phyloP scores from a whole-genome alignment of 2,329 filamentous ascomycete species.

The Aspergillus eucalypticola region DNA sequence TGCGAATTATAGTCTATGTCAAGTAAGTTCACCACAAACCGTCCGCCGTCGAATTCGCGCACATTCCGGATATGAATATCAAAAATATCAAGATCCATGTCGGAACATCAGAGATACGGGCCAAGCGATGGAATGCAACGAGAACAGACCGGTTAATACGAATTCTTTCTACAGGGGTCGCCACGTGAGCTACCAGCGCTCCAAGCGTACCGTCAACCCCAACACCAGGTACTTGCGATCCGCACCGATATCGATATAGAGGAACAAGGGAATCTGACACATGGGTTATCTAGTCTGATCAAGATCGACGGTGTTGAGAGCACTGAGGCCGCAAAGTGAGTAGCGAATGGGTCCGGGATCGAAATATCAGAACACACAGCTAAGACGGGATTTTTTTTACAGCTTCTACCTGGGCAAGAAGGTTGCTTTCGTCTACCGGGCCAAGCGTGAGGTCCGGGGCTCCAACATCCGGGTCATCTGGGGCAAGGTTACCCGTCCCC shows the following conservation, averaged over 20 bases:
- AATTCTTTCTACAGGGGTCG: constrained; percentile 69
- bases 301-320: constrained; percentile 98
- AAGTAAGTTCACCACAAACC: constrained; percentile 65
- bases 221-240: constrained; percentile 61
- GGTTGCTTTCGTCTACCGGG: constrained; percentile 98
- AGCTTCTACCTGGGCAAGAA: constrained; percentile 98
- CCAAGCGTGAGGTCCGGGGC: constrained; percentile 89
- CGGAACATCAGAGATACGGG: constrained; percentile 15
- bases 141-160: constrained; percentile 37
- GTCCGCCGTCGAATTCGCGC: constrained; percentile 25
- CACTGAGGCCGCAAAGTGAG: constrained; percentile 80
- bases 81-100: constrained; percentile 13
- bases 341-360: constrained; percentile 10
- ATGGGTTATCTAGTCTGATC: constrained; percentile 65
- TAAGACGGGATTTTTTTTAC: constrained; percentile 23
- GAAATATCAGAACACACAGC: constrained; percentile 13
- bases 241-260: constrained; percentile 12
- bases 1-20: constrained; percentile 69
- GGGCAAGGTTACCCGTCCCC: constrained; percentile 95
- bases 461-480: constrained; percentile 99
- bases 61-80: constrained; percentile 19
- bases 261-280: constrained; percentile 27
- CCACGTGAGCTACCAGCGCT: constrained; percentile 97
- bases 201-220: constrained; percentile 87
- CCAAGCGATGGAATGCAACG: constrained; percentile 13